Evolutionary conservation across 2,329 filamentous ascomycete species (phyloP).

Genomic region (Fusarium zealandicum): DNA sequence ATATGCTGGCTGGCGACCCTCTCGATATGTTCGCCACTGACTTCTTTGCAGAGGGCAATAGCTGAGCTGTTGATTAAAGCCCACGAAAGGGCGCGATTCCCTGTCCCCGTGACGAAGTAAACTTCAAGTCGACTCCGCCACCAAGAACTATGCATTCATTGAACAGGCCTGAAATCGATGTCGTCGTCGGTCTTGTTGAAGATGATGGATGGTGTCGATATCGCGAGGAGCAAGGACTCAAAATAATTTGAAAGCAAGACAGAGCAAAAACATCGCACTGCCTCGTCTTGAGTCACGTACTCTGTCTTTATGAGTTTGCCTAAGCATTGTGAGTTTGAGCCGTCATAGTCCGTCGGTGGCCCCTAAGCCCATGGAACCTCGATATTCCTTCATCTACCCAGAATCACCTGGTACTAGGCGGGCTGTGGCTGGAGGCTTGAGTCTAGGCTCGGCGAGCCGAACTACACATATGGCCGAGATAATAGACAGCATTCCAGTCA

Average conservation of each 20-base stretch:
- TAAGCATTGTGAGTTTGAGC: conserved; percentile 31
- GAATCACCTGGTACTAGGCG: conserved; percentile 33
- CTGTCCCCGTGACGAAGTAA: conserved; percentile 13
- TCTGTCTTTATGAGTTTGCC: conserved; percentile 27
- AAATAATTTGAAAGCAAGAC: background rate
- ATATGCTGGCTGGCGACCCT: conserved; percentile 20
- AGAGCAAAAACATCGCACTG: conserved; percentile 10
- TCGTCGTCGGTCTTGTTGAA: conserved; percentile 4
- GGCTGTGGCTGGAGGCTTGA: conserved; percentile 41
- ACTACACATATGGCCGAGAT: conserved; percentile 23
- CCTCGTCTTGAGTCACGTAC: conserved; percentile 16
- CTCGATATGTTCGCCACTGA: conserved; percentile 17
- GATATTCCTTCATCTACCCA: conserved; percentile 16
- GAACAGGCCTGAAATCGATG: background rate
- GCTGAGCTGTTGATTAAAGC: conserved; percentile 8
- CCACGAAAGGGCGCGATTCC: conserved; percentile 18
- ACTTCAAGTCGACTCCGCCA: conserved; percentile 8
- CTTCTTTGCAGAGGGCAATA: conserved; percentile 15
- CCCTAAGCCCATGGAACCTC: conserved; percentile 27
- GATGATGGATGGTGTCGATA: background rate
- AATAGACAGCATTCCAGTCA: conserved; percentile 38
- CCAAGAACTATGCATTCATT: conserved; percentile 6
- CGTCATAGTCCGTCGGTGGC: conserved; percentile 28
- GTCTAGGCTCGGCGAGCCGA: conserved; percentile 37
- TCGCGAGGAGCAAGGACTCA: background rate